A percentile compares a stretch with the other conserved stretches of the same genome.
Conservation (phyloP, 2,329 filamentous ascomycete genomes). For the Dothiorella sarmentorum region DNA sequence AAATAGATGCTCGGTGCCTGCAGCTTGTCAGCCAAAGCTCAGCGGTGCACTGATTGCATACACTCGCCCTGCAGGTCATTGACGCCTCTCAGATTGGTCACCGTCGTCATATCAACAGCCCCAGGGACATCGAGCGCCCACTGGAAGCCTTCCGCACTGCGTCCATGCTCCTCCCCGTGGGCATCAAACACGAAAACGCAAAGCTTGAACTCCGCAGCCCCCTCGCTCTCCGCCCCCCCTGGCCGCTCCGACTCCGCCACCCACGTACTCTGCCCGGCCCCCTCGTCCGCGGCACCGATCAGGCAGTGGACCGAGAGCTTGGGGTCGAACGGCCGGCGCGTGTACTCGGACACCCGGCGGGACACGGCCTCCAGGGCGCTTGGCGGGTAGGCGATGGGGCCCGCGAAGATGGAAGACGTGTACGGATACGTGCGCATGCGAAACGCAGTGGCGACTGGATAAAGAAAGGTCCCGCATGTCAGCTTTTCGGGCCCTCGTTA, state of each 20-base stretch:
- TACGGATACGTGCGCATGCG: slow-evolving; percentile 21
- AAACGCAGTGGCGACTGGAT: slow-evolving; percentile 24
- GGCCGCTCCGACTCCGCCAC: slow-evolving; percentile 13
- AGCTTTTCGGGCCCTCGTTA: slow-evolving; percentile 9
- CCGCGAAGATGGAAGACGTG: slow-evolving; percentile 17
- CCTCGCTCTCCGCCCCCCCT: too few species aligned
- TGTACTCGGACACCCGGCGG: slow-evolving; percentile 26
- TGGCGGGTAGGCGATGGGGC: slow-evolving; percentile 20
- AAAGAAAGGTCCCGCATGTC: neutral
- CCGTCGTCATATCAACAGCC: slow-evolving; percentile 24
- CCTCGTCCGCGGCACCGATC: slow-evolving; percentile 24
- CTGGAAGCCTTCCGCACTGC: slow-evolving; percentile 28
- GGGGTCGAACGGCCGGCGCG: slow-evolving; percentile 25
- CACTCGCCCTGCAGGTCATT: slow-evolving; percentile 24
- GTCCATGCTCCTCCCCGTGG: slow-evolving; percentile 30
- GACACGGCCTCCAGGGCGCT: slow-evolving; percentile 20
- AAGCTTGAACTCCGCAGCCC: slow-evolving; percentile 17
- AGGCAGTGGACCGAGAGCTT: slow-evolving; percentile 31
- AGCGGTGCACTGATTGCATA: neutral
- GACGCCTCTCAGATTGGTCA: slow-evolving; percentile 24
- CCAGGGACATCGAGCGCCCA: slow-evolving; percentile 29
- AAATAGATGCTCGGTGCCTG: slow-evolving; percentile 21
- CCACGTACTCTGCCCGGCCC: slow-evolving; percentile 18
- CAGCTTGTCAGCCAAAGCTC: slow-evolving; percentile 19
- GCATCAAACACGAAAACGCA: slow-evolving; percentile 31